These are phyloP conservation scores for Sutorius australiensis DNA, from an alignment of 768 basidiomycete genomes.

Conservation along the genomic window DNA sequence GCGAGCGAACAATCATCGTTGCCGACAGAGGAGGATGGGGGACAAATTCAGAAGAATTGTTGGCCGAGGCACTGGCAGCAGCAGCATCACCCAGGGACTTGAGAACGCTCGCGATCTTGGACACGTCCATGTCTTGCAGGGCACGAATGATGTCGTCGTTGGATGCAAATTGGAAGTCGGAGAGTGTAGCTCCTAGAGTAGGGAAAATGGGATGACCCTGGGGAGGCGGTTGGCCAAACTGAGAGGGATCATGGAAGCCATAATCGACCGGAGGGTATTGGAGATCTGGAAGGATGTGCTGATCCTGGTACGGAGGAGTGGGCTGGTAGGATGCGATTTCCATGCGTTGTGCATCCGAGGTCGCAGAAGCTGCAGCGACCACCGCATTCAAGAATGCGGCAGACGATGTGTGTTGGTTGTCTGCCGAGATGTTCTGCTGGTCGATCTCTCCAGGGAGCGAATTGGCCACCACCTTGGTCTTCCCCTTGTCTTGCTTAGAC, in stretches of 20 bases:
- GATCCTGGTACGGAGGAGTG: slow-evolving; percentile 34
- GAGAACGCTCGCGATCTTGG: slow-evolving; percentile 65
- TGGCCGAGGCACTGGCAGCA: slow-evolving; percentile 35
- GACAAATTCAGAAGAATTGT: slow-evolving; percentile 19
- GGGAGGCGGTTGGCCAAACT: slow-evolving; percentile 24
- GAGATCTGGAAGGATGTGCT: slow-evolving; percentile 27
- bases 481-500: slow-evolving; percentile 33
- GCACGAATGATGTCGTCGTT: slow-evolving; percentile 73
- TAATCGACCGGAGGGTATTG: slow-evolving; percentile 32
- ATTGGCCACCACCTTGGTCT: slow-evolving; percentile 34
- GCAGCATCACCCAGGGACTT: slow-evolving; percentile 62
- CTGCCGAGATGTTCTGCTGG: slow-evolving; percentile 19
- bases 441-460: slow-evolving; percentile 30
- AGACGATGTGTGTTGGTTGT: slow-evolving; percentile 46
- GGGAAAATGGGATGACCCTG: slow-evolving; percentile 29
- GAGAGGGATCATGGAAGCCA: slow-evolving; percentile 26
- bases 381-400: slow-evolving; percentile 61
- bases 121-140: slow-evolving; percentile 64
- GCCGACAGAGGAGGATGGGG: slow-evolving; percentile 21
- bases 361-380: slow-evolving; percentile 60
- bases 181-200: slow-evolving; percentile 20
- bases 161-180: slow-evolving; percentile 45
- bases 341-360: slow-evolving; percentile 34
- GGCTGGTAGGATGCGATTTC: slow-evolving; percentile 27
- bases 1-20: slow-evolving; percentile 29